phyloP scores from a whole-genome alignment of 495 filamentous ascomycete genomes.

The Melanomma pulvis-pyrius region DNA sequence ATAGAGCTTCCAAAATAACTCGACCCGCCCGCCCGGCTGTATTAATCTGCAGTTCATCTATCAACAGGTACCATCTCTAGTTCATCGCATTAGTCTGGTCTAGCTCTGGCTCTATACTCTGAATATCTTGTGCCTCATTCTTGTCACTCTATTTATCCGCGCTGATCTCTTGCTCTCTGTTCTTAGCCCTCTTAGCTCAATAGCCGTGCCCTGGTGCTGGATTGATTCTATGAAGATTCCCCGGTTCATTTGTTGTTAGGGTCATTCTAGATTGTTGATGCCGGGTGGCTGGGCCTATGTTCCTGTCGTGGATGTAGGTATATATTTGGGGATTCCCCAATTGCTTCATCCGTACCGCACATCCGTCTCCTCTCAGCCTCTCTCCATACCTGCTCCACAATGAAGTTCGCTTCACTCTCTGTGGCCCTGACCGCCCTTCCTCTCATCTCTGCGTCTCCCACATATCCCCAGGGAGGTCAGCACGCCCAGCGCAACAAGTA shows the following conservation, averaged over 20 bases:
- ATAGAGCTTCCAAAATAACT: background rate
- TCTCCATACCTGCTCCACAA: slow-evolving; percentile 8
- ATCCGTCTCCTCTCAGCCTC: background rate
- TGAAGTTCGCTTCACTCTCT: slow-evolving; percentile 26
- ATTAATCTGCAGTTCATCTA: background rate
- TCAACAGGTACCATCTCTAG: background rate
- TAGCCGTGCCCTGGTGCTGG: background rate
- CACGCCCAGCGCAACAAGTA: slow-evolving; percentile 36
- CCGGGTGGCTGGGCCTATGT: slow-evolving; percentile 20
- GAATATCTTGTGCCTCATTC: background rate
- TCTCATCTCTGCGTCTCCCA: slow-evolving; percentile 13
- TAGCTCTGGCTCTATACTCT: background rate
- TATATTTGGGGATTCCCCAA: slow-evolving; percentile 12
- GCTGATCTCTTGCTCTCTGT: slow-evolving; percentile 8
- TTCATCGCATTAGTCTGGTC: background rate
- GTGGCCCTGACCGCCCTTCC: slow-evolving; percentile 11
- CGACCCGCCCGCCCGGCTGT: slow-evolving; percentile 2
- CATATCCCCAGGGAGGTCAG: background rate
- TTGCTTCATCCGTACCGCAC: background rate
- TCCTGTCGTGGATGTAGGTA: slow-evolving; percentile 7
- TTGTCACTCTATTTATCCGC: slow-evolving; percentile 12
- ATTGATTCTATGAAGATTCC: background rate
- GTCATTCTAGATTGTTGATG: slow-evolving; percentile 8
- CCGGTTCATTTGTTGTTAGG: slow-evolving; percentile 19
- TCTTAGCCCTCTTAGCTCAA: background rate